Evolutionary conservation across 2,329 filamentous ascomycete species (phyloP).

Genomic region (Samsoniella hepiali): DNA sequence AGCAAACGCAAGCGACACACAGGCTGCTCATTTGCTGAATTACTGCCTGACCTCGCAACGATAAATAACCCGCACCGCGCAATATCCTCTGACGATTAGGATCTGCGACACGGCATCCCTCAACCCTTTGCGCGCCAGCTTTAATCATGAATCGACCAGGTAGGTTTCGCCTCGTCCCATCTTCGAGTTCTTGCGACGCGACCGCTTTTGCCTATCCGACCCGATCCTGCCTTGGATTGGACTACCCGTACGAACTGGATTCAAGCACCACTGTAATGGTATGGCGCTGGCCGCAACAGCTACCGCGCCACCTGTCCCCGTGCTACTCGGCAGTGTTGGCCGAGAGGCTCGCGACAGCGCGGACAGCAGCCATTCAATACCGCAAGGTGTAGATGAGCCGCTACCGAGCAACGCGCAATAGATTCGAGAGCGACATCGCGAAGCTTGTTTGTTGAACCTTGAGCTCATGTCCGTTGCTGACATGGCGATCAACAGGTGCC

Average conservation of each 20-base stretch:
- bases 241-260: neutral
- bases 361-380: neutral
- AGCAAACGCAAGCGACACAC: conserved; percentile 13
- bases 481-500: conserved; percentile 42
- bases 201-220: neutral
- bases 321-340: neutral
- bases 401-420: neutral
- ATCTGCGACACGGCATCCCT: neutral
- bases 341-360: neutral
- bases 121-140: neutral
- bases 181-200: conserved; percentile 2
- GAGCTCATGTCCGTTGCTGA: conserved; percentile 4
- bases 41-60: neutral
- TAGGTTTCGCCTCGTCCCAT: conserved; percentile 38
- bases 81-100: neutral
- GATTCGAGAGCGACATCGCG: neutral
- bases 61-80: neutral
- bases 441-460: neutral
- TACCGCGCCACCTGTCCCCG: neutral
- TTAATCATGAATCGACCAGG: conserved; percentile 56
- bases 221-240: neutral
- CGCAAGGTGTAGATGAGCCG: neutral
- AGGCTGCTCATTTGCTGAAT: neutral
- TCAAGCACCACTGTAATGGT: neutral
- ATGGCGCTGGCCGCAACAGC: neutral